Base-by-base conservation (phyloP, 371 early-diverging fungal species). In the Apophysomyces sp. region DNA sequence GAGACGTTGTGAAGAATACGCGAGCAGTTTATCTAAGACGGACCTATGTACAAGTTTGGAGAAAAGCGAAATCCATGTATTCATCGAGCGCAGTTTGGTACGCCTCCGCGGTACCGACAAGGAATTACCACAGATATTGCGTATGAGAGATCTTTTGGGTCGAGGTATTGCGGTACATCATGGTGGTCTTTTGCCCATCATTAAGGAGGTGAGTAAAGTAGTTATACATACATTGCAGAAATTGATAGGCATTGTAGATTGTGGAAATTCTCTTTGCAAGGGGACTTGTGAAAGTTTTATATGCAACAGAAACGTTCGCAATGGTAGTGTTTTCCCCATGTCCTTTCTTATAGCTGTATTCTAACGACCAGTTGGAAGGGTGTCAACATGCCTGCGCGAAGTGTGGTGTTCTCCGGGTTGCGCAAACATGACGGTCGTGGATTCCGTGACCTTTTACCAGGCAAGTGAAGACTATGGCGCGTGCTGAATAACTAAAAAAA, bases 101-200 rank as follows among this genome's bases (percentile, higher is more conserved):
- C 78, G 93, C 27, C 72, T 98, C 27, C 92, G 91, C 60, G 93
- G 89, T 27, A 72, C 76, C 3, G 97, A 98, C 69, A 86, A 88
- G 28, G 81, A 87, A 44, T 79, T 99, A 31, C 99, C 99, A 2
- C 99, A 99, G 81, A 87, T 99, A 30, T 57, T 86, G 32, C 85
- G 89, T 28, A 92, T 97, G 84, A 80, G 89, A 13, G 93, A 95
- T 24, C 73, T 94, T 55, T 77, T 99, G 53, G 76, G 83, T 51
- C 91, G 94, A 58, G 99, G 99, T 41, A 94, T 99, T 60, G 99
- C 96, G 5, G 95, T 98, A 11, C 99, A 99, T 79, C 99, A 99
- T 74, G 88, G 96, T 60, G 98, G 98, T 37, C 84, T 99, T 34
- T 86, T 99, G 60, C 99, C 99, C 2, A 96, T 99, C 67, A 86